Evolutionary conservation across 129 eudicot genomes (phyloP).

Genomic region (Gnaphalium uliginosum): DNA sequence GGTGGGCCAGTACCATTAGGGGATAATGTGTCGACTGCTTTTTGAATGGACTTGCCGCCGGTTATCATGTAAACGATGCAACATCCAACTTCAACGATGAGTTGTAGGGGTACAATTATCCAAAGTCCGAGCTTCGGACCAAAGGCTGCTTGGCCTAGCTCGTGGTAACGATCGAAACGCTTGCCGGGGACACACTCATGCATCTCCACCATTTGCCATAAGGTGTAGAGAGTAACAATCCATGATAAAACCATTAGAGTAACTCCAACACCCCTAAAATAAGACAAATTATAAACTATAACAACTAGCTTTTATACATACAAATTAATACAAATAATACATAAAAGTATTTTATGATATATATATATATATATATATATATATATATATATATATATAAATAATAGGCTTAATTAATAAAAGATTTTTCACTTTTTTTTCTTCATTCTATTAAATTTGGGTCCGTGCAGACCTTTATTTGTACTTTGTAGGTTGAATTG

Average conservation of each 20-base stretch:
- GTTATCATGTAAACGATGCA: conserved; percentile 65
- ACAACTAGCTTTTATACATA: too few species aligned
- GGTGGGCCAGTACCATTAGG: conserved; percentile 18
- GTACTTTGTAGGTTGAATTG: too few species aligned
- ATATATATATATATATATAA: too few species aligned
- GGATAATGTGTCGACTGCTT: conserved; percentile 33
- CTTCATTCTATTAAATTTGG: too few species aligned
- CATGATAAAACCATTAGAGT: conserved; percentile 39
- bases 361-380: too few species aligned
- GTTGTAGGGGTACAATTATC: conserved; percentile 52
- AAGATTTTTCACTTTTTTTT: too few species aligned
- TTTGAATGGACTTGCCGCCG: conserved; percentile 55
- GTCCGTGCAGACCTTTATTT: too few species aligned
- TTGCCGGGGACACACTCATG: conserved; percentile 58
- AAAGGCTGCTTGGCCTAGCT: conserved; percentile 47
- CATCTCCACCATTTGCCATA: conserved; percentile 62
- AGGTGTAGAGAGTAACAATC: conserved; percentile 51
- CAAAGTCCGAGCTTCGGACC: conserved; percentile 46
- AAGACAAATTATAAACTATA: not conserved
- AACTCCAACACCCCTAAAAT: conserved; percentile 51
- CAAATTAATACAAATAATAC: too few species aligned
- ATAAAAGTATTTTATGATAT: too few species aligned
- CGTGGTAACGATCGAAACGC: conserved; percentile 53
- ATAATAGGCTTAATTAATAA: too few species aligned
- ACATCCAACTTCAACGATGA: conserved; percentile 51